phyloP scores from a whole-genome alignment of 106 monocot genomes.

The Amphibolis antarctica region DNA sequence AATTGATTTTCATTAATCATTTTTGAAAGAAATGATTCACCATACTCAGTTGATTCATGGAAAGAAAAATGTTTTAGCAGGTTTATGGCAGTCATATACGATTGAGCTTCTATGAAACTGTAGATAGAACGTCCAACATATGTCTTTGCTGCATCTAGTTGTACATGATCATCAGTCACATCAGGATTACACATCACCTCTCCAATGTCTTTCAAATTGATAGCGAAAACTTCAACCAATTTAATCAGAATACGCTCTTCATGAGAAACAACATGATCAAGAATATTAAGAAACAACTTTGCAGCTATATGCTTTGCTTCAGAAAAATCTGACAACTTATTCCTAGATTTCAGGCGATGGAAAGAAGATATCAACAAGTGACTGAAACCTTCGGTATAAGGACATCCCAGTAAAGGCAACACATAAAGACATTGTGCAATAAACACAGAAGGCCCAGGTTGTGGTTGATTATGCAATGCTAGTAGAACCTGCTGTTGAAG shows the following conservation, averaged over 20 bases:
- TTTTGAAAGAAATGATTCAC: conserved; percentile 44
- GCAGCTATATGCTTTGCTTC: conserved; percentile 56
- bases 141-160: conserved; percentile 32
- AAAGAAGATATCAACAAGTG: conserved; percentile 78
- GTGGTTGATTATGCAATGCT: conserved; percentile 47
- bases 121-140: conserved; percentile 31
- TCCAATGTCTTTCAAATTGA: conserved; percentile 63
- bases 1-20: conserved; percentile 55
- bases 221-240: conserved; percentile 54
- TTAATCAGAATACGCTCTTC: conserved; percentile 80
- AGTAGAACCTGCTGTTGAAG: conserved; percentile 60
- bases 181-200: conserved; percentile 32
- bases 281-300: conserved; percentile 47
- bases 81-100: conserved; percentile 62
- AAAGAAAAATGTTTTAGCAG: conserved; percentile 61
- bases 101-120: conserved; percentile 48
- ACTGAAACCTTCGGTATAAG: conserved; percentile 81
- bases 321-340: conserved; percentile 26
- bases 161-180: conserved; percentile 21
- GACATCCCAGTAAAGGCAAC: conserved; percentile 58
- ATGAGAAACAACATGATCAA: conserved; percentile 40
- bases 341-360: conserved; percentile 31
- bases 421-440: conserved; percentile 72
- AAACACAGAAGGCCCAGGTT: conserved; percentile 58
- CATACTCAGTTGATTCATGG: conserved; percentile 19